Percentiles rank a stretch among this genome's conserved stretches.
Evolutionary conservation across 352 stramenopile genomes (phyloP).

Genomic region (Globisporangium heterothallicum): DNA sequence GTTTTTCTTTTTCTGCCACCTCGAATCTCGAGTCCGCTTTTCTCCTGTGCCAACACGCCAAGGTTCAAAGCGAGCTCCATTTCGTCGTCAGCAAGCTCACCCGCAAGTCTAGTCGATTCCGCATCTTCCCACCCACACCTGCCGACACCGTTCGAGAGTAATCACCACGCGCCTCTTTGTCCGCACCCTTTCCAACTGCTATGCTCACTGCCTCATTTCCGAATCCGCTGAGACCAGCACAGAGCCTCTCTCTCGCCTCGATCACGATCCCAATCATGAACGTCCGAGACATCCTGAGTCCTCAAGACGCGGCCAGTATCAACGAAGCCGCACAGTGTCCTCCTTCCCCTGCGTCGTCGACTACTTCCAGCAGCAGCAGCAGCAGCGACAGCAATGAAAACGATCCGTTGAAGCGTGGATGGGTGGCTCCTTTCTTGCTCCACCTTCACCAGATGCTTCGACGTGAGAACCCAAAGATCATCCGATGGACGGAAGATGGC

Average conservation of each 20-base stretch:
- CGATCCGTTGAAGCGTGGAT: slow-evolving; percentile 45
- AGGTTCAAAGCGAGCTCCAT: slow-evolving; percentile 7
- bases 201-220: slow-evolving; percentile 13
- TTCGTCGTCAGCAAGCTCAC: background rate
- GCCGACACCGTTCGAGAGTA: slow-evolving; percentile 1
- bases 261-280: slow-evolving; percentile 25
- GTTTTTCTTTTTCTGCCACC: slow-evolving; percentile 48
- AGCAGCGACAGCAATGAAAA: slow-evolving; percentile 17
- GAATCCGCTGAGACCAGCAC: background rate
- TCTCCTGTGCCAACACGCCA: background rate
- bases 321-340: slow-evolving; percentile 19
- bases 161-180: background rate
- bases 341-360: slow-evolving; percentile 30
- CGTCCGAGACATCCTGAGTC: slow-evolving; percentile 36
- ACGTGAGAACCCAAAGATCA: slow-evolving; percentile 67
- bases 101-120: background rate
- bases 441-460: slow-evolving; percentile 84
- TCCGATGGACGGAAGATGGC: slow-evolving; percentile 76
- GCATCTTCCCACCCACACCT: slow-evolving; percentile 4
- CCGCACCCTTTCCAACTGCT: too few species aligned
- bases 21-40: slow-evolving; percentile 21
- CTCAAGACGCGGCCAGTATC: background rate
- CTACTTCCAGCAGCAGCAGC: slow-evolving; percentile 20
- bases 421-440: slow-evolving; percentile 82
- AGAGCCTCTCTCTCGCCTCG: slow-evolving; percentile 12